Conservation (phyloP, 2,329 filamentous ascomycete genomes). For the Achaetomium macrosporum region DNA sequence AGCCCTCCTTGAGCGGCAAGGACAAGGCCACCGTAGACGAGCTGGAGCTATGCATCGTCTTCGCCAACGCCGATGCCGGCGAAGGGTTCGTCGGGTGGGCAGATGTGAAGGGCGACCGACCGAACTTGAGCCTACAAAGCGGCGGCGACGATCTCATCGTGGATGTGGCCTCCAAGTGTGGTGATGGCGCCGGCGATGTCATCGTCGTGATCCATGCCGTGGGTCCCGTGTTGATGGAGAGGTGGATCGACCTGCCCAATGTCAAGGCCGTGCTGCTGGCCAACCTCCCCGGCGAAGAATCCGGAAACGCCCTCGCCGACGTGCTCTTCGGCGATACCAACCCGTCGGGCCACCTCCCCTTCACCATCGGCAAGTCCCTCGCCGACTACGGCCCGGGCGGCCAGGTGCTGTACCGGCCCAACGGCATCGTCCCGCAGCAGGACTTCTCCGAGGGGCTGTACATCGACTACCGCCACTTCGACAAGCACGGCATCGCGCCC, state of each 20-base stretch:
- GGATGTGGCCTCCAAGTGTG: constrained; percentile 62
- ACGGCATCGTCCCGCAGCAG: constrained; percentile 69
- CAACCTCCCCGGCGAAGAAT: constrained; percentile 84
- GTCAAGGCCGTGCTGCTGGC: constrained; percentile 76
- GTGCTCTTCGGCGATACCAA: constrained; percentile 74
- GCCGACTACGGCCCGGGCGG: constrained; percentile 71
- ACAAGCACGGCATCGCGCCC: constrained; percentile 66
- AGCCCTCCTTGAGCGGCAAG: constrained; percentile 36
- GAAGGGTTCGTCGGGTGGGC: constrained; percentile 65
- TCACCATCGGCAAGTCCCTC: constrained; percentile 71
- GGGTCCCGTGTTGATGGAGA: constrained; percentile 73
- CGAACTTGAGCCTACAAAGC: constrained; percentile 68
- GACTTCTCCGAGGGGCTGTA: constrained; percentile 78
- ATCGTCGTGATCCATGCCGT: constrained; percentile 86
- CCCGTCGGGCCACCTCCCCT: constrained; percentile 74
- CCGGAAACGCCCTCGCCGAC: constrained; percentile 73
- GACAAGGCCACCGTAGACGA: constrained; percentile 45
- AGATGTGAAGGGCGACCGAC: constrained; percentile 71
- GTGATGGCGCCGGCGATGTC: constrained; percentile 57
- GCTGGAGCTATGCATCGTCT: constrained; percentile 78
- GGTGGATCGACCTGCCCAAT: constrained; percentile 70
- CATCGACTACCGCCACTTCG: constrained; percentile 86
- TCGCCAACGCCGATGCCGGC: constrained; percentile 76
- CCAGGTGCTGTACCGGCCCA: constrained; percentile 63
- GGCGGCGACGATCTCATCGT: constrained; percentile 70